Evolutionary conservation across 176 grass and related monocot genomes (phyloP).

Genomic region (Oryza coarctata): DNA sequence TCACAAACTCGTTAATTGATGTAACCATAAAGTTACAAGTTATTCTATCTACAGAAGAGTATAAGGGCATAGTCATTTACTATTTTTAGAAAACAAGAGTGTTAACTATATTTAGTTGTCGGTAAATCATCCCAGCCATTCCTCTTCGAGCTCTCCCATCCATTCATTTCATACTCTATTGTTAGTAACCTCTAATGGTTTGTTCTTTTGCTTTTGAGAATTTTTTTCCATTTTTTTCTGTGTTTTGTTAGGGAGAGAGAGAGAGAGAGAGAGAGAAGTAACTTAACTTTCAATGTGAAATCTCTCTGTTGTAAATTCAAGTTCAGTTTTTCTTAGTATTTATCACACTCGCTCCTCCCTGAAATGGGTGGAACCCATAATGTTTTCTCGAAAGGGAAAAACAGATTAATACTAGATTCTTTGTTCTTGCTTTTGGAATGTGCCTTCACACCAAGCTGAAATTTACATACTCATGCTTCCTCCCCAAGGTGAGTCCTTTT

Average conservation of each 20-base stretch:
- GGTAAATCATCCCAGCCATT: slow-evolving; percentile 19
- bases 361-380: slow-evolving; percentile 32
- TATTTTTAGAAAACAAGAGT: slow-evolving; percentile 29
- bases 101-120: slow-evolving; percentile 43
- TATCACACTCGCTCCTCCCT: background rate
- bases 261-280: background rate
- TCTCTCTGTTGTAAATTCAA: slow-evolving; percentile 9
- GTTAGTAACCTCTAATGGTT: slow-evolving; percentile 30
- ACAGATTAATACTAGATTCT: slow-evolving; percentile 22
- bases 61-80: slow-evolving; percentile 3
- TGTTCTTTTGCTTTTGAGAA: slow-evolving; percentile 25
- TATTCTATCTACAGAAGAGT: slow-evolving; percentile 20
- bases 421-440: slow-evolving; percentile 35
- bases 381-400: slow-evolving; percentile 42
- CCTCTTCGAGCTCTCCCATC: background rate
- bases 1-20: background rate
- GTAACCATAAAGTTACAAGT: background rate
- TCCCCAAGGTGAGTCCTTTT: slow-evolving; percentile 14
- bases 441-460: slow-evolving; percentile 36
- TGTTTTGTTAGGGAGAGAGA: background rate
- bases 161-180: slow-evolving; percentile 6
- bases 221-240: slow-evolving; percentile 16
- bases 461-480: background rate
- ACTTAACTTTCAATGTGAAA: slow-evolving; percentile 4
- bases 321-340: slow-evolving; percentile 15